Evolutionary conservation across 306 rosid species (phyloP).

Genomic region (Corylus americana): DNA sequence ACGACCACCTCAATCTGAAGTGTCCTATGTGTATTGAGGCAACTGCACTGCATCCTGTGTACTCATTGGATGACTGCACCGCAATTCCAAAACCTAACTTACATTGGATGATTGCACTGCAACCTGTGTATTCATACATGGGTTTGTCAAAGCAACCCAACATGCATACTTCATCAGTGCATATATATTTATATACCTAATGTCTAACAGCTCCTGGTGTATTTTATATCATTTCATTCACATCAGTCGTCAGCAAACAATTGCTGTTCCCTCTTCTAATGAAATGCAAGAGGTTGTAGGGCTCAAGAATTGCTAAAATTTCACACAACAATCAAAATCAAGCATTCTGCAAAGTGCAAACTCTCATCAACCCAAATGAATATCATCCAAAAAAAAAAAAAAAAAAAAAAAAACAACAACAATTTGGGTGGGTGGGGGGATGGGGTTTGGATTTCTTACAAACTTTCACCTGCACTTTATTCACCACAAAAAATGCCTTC

Average conservation of each 20-base stretch:
- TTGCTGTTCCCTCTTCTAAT: background rate
- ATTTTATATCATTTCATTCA: background rate
- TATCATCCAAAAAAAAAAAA: slow-evolving; percentile 24
- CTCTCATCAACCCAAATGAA: slow-evolving; percentile 1
- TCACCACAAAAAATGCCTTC: slow-evolving; percentile 74
- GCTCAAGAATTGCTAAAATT: background rate
- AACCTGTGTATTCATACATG: background rate
- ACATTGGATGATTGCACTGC: background rate
- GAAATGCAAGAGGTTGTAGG: slow-evolving; percentile 2
- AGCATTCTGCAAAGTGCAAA: background rate
- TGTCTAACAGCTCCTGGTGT: background rate
- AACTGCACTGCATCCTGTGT: background rate
- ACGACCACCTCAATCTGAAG: too few species aligned
- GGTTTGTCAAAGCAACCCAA: background rate
- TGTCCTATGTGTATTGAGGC: too few species aligned
- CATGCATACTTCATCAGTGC: background rate
- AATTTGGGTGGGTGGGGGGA: background rate
- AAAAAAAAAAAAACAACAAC: background rate
- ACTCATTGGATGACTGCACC: background rate
- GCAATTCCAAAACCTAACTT: background rate
- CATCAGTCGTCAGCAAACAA: background rate
- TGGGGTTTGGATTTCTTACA: slow-evolving; percentile 29
- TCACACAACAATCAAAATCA: background rate
- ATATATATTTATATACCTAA: background rate
- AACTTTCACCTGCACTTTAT: slow-evolving; percentile 80